Conservation (phyloP, 768 basidiomycete genomes). For the Suillus bovinus region DNA sequence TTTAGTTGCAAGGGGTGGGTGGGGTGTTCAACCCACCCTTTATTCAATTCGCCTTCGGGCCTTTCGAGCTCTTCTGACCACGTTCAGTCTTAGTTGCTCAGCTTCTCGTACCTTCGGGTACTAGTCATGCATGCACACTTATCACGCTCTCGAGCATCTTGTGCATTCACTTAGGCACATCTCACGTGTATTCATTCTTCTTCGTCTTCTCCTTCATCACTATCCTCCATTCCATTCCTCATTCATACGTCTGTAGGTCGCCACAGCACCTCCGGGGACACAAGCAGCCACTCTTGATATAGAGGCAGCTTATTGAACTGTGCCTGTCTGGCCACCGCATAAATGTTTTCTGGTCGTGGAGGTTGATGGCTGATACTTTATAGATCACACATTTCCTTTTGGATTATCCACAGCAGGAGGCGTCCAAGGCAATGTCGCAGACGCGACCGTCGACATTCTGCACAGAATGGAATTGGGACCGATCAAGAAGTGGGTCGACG, state of each 20-base stretch:
- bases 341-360: constrained; percentile 36
- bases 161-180: no score
- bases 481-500: neutral
- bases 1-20: no score
- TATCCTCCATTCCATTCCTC: no score
- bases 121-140: no score
- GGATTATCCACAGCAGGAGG: constrained; percentile 31
- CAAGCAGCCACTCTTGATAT: constrained; percentile 36
- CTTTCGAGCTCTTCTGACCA: no score
- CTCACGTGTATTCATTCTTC: no score
- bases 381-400: constrained; percentile 36
- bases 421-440: constrained; percentile 33
- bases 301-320: constrained; percentile 36
- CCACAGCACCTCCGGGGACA: constrained; percentile 29
- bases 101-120: no score
- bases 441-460: constrained; percentile 28
- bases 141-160: no score
- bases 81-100: no score
- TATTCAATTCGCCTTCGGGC: no score
- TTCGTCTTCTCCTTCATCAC: no score
- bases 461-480: neutral
- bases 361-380: constrained; percentile 26
- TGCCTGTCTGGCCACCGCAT: constrained; percentile 32
- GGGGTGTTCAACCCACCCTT: no score
- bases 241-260: constrained; percentile 24